Evolutionary conservation across 75 land plant species (phyloP).

Genomic region (Pinus albicaulis): DNA sequence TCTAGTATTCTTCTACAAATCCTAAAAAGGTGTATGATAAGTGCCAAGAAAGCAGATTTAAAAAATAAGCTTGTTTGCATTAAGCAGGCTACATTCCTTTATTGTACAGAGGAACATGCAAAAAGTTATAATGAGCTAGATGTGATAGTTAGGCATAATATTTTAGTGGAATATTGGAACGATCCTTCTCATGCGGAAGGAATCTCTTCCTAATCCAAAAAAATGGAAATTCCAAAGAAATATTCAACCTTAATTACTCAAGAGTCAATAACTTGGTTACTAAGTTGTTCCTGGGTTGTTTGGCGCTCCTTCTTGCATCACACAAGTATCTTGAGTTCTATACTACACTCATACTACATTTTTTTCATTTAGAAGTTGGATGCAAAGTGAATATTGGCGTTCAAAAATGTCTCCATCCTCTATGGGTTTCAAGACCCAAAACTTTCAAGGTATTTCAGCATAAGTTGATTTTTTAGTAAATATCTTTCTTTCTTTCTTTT

Average conservation of each 20-base stretch:
- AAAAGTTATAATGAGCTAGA: constrained; percentile 90
- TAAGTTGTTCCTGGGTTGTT: no score
- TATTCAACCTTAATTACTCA: neutral
- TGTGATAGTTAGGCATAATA: constrained; percentile 84
- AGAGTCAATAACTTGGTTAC: no score
- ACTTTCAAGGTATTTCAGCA: no score
- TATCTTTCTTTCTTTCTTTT: no score
- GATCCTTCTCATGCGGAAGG: constrained; percentile 85
- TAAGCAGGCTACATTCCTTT: constrained; percentile 54
- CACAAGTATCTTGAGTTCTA: no score
- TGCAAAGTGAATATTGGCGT: no score
- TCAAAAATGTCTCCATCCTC: no score
- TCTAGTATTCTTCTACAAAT: constrained; percentile 70
- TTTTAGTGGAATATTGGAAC: constrained; percentile 96
- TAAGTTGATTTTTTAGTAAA: no score
- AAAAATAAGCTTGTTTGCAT: constrained; percentile 80
- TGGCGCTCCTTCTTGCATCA: no score
- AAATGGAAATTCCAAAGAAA: constrained; percentile 84
- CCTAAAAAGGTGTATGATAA: constrained; percentile 84
- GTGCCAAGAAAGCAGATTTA: constrained; percentile 88
- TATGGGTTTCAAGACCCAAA: no score
- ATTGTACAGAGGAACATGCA: constrained; percentile 88
- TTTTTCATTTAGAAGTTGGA: no score
- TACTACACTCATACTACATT: no score
- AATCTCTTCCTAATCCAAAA: constrained; percentile 92